phyloP scores from a whole-genome alignment of 352 stramenopile species.

The Pythium plurisporium region DNA sequence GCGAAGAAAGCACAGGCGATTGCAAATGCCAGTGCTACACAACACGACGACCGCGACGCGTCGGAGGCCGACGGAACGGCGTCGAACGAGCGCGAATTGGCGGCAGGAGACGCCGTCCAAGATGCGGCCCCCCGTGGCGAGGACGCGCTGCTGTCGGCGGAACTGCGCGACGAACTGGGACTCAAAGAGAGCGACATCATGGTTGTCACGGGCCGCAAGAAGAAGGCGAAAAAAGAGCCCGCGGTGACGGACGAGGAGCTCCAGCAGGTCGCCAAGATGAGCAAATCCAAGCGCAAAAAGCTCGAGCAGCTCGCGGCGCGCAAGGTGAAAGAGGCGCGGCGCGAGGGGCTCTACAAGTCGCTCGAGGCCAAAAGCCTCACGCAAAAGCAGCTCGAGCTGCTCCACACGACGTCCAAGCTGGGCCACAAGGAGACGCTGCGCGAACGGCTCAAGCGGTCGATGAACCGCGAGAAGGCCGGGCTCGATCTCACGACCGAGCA shows the following conservation, averaged over 20 bases:
- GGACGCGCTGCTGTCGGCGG: conserved; percentile 49
- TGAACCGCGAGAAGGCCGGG: conserved; percentile 74
- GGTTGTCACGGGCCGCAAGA: conserved; percentile 51
- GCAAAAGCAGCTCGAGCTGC: conserved; percentile 58
- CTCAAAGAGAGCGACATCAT: conserved; percentile 52
- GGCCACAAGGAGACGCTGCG: conserved; percentile 81
- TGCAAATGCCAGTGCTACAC: conserved; percentile 3
- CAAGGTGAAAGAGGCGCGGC: conserved; percentile 74
- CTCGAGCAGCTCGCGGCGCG: conserved; percentile 61
- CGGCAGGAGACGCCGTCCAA: conserved; percentile 16
- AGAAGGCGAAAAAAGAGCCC: conserved; percentile 37
- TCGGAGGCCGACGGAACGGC: conserved; percentile 2
- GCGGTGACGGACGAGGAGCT: conserved; percentile 54
- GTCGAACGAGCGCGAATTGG: conserved; percentile 5
- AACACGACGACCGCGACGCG: conserved; percentile 7
- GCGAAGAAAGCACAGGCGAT: conserved; percentile 46
- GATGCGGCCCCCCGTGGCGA: too few species aligned
- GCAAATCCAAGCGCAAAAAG: conserved; percentile 82
- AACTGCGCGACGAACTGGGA: conserved; percentile 63
- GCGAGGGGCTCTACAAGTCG: conserved; percentile 78
- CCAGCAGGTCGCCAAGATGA: conserved; percentile 61
- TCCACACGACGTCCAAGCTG: conserved; percentile 72
- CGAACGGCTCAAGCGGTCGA: conserved; percentile 68
- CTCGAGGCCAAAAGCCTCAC: conserved; percentile 56
- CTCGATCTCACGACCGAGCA: conserved; percentile 48